Evolutionary conservation across 1,284 basidiomycete species (phyloP).

Genomic region (Trichosporon sp.): DNA sequence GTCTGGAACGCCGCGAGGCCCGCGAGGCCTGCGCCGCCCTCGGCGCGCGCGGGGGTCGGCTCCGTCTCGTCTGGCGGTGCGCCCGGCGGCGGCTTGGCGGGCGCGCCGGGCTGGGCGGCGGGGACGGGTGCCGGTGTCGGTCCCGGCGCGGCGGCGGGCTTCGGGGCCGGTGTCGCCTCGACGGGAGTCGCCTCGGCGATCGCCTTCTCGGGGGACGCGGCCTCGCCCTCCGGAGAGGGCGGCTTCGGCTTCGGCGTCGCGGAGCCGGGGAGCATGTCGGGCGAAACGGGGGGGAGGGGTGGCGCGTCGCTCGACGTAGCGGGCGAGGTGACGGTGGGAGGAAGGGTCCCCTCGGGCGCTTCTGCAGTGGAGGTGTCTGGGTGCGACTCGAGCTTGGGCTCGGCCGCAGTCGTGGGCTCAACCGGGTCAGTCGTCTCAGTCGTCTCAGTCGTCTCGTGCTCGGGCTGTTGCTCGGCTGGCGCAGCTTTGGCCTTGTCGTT

Average conservation of each 20-base stretch:
- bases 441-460: no score
- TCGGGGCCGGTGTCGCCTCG: not conserved
- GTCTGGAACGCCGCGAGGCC: conserved; percentile 5
- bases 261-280: conserved; percentile 4
- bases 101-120: not conserved
- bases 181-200: not conserved
- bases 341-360: no score
- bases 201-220: no score
- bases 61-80: not conserved
- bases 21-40: no score
- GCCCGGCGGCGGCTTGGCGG: not conserved
- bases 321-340: not conserved
- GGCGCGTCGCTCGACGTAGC: not conserved
- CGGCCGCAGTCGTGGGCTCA: no score
- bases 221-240: no score
- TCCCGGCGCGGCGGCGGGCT: not conserved
- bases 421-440: no score
- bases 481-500: no score
- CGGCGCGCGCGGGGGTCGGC: not conserved
- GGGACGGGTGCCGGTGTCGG: conserved; percentile 6
- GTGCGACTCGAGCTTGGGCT: no score
- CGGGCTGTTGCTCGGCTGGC: no score
- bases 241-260: conserved; percentile 1
- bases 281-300: not conserved
- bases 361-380: no score